Conservation (phyloP, 1,284 basidiomycete species). For the Trichosporon coremiiforme region DNA sequence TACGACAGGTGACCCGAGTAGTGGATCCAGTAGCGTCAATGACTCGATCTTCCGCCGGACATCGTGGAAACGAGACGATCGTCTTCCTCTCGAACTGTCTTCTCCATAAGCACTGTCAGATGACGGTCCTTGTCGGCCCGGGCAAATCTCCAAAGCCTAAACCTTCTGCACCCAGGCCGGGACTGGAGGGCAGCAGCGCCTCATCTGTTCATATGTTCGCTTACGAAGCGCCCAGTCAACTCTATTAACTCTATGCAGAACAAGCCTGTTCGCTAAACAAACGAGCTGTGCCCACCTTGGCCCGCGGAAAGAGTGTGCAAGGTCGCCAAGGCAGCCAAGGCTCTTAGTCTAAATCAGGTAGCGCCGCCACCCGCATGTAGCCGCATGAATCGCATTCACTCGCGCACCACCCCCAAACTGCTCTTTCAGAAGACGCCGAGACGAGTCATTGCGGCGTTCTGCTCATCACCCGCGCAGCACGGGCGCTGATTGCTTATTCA, state of each 20-base stretch:
- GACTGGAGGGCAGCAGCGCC: background rate
- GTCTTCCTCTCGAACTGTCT: background rate
- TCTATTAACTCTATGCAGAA: background rate
- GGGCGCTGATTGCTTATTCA: background rate
- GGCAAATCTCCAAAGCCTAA: background rate
- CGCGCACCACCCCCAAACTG: background rate
- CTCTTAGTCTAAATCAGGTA: background rate
- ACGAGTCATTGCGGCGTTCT: background rate
- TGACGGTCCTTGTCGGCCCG: background rate
- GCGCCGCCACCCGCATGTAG: background rate
- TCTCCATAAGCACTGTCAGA: background rate
- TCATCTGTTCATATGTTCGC: background rate
- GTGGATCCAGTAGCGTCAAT: slow-evolving; percentile 1
- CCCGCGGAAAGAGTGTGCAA: background rate
- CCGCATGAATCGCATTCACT: background rate
- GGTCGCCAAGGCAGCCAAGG: background rate
- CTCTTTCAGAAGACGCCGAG: background rate
- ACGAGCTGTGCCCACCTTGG: background rate
- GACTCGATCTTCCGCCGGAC: background rate
- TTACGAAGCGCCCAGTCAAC: background rate
- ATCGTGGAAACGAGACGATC: background rate
- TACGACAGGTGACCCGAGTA: background rate
- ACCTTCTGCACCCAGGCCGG: background rate
- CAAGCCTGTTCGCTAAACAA: background rate
- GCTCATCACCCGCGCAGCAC: background rate